Percentiles rank a stretch among this genome's conserved stretches.
These are phyloP conservation scores for Magnusiomyces magnusii DNA, from an alignment of 1,139 yeast genomes.

Conservation along the genomic window DNA sequence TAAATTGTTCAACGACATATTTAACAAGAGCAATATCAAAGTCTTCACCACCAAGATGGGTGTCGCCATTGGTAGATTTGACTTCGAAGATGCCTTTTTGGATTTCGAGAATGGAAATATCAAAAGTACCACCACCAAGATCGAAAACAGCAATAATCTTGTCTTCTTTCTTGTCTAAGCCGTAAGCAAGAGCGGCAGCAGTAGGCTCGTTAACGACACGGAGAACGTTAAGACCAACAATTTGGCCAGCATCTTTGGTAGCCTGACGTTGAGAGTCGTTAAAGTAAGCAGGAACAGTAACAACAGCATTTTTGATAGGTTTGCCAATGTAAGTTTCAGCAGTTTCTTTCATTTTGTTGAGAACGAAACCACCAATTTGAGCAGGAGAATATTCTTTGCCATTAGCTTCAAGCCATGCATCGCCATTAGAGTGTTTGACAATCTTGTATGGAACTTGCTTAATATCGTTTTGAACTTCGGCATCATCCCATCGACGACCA, in stretches of 20 bases:
- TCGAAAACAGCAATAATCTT: conserved; percentile 79
- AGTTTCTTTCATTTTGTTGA: conserved; percentile 95
- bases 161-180: conserved; percentile 74
- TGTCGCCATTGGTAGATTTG: conserved; percentile 83
- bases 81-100: conserved; percentile 87
- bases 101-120: conserved; percentile 75
- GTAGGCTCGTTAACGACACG: conserved; percentile 99
- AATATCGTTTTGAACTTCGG: conserved; percentile 94
- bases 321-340: conserved; percentile 90
- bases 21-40: conserved; percentile 78
- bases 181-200: conserved; percentile 98
- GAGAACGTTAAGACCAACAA: conserved; percentile 90
- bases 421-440: conserved; percentile 93
- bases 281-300: conserved; percentile 97
- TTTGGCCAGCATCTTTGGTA: conserved; percentile 97
- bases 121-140: conserved; percentile 87
- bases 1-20: conserved; percentile 85
- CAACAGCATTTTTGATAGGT: conserved; percentile 82
- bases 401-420: conserved; percentile 98
- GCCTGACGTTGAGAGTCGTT: conserved; percentile 99
- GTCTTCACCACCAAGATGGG: conserved; percentile 86
- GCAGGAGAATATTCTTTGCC: conserved; percentile 86
- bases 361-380: conserved; percentile 96
- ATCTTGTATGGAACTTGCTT: conserved; percentile 97
- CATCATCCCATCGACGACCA: conserved; percentile 96